Percentiles rank a stretch among this genome's conserved stretches.
These are phyloP conservation scores for Ajuga chamaepitys DNA, from an alignment of 257 asterid genomes.

Conservation along the genomic window DNA sequence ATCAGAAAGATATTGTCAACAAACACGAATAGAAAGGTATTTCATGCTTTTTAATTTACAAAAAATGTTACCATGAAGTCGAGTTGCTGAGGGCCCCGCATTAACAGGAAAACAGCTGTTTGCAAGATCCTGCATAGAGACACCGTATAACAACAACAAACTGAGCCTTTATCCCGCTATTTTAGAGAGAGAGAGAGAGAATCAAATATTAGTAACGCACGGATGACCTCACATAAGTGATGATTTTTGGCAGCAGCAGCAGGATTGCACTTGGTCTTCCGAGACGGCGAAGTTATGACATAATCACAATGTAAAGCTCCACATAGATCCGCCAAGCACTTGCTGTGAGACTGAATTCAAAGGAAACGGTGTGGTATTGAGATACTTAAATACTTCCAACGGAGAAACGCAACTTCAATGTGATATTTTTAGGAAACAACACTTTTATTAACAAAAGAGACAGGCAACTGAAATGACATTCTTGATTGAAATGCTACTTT, in stretches of 20 bases:
- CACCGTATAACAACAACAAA: not conserved
- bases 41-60: not conserved
- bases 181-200: not conserved
- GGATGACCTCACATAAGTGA: conserved; percentile 80
- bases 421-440: not conserved
- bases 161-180: no score
- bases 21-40: not conserved
- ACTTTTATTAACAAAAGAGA: no score
- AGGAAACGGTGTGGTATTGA: not conserved
- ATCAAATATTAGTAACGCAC: not conserved
- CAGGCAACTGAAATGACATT: no score
- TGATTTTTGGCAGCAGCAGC: conserved; percentile 79
- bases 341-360: conserved; percentile 57
- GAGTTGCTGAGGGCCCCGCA: conserved; percentile 57
- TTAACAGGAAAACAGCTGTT: conserved; percentile 71
- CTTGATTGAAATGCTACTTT: not conserved
- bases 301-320: conserved; percentile 93
- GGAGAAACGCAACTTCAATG: not conserved
- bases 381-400: not conserved
- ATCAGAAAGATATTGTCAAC: conserved; percentile 10
- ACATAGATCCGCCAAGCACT: conserved; percentile 91
- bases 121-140: conserved; percentile 59
- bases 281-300: conserved; percentile 40
- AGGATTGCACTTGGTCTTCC: conserved; percentile 82
- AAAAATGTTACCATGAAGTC: conserved; percentile 64